A percentile compares a stretch with the other conserved stretches of the same genome.
These are phyloP conservation scores for Fusarium nisikadoi DNA, from an alignment of 2,329 filamentous ascomycete species.

Conservation along the genomic window DNA sequence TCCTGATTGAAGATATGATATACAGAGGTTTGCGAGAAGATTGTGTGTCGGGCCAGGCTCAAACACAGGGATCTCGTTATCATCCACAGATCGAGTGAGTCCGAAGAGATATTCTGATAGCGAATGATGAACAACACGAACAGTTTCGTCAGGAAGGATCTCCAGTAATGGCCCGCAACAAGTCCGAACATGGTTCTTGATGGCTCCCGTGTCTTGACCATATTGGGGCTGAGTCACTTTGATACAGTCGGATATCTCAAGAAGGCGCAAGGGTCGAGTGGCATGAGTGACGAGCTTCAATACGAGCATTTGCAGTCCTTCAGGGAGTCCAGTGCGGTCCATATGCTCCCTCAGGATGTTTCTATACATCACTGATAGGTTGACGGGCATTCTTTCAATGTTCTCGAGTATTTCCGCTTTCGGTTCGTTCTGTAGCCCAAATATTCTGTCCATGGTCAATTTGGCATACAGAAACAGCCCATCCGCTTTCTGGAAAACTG, in stretches of 20 bases:
- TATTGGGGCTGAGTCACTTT: not conserved
- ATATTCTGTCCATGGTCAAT: constrained; percentile 19
- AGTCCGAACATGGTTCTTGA: constrained; percentile 14
- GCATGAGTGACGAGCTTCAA: constrained; percentile 26
- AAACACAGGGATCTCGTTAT: not conserved
- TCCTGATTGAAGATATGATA: constrained; percentile 15
- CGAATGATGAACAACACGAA: constrained; percentile 32
- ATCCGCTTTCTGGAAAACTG: constrained; percentile 6
- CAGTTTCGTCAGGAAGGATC: constrained; percentile 28
- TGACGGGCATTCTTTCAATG: not conserved
- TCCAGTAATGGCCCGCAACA: constrained; percentile 24
- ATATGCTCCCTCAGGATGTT: constrained; percentile 19
- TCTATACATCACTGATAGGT: constrained; percentile 20
- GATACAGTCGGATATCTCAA: constrained; percentile 30
- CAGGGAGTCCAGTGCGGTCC: not conserved
- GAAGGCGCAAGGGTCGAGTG: constrained; percentile 16
- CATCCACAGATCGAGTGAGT: not conserved
- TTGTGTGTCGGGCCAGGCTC: constrained; percentile 10
- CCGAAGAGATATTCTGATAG: constrained; percentile 32
- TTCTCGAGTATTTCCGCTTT: not conserved
- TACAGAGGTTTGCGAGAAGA: constrained; percentile 8
- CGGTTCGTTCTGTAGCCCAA: not conserved
- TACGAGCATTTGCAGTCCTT: not conserved
- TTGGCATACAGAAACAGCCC: constrained; percentile 36
- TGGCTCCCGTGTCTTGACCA: not conserved